Evolutionary conservation across 1,284 basidiomycete genomes (phyloP), one percentile per base, ranked within the genome.

Genomic region (Dichomitus squalens): DNA sequence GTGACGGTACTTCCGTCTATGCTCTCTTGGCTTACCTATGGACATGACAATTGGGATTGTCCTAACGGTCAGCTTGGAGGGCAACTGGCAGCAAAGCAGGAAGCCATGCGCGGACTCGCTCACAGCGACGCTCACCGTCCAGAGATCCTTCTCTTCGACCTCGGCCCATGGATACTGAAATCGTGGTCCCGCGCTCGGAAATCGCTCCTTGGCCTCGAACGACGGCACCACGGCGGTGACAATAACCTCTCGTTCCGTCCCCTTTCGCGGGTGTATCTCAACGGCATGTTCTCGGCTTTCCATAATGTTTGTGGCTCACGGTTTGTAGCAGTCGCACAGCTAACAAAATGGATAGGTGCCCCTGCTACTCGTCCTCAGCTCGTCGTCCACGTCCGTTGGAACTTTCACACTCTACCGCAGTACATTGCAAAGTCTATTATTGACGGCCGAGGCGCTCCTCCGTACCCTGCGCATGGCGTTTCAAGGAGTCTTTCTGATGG

Each of bases 401-500:
- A 86, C 89, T 8, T 75, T 93, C 63, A 84, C 88, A 9, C 73
- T 92, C 21, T 93, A 92, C 69, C 86, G 89, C 57, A 84, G 78
- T 60, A 89, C 89, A 6, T 81, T 92, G n/a, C 86, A 88, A 57
- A 82, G 85, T 20, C 78, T 92, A 36, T 76, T 91, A 16, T 82
- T 82, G 66, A 83, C 88, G 4, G 77, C 82, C 53, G 77, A 83
- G 53, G 82, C 82, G 61, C 70, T 92, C 57, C 68, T 85, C 25
- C 81, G 82, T 41, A 88, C 85, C 6, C 69, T 79, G 23, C 82
- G 83, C 56, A 85, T 87, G 83, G 83, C 85, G 20, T 92, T 88
- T 65, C 92, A 94, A 70, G 82, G 85, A 16, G 80, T 93, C 38
- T 94, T 93, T 73, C 76, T 90, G 60, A 87, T 93, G 83, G 87